Evolutionary conservation across 2,329 filamentous ascomycete genomes (phyloP).

Genomic region (Ophioceras dolichostomum): DNA sequence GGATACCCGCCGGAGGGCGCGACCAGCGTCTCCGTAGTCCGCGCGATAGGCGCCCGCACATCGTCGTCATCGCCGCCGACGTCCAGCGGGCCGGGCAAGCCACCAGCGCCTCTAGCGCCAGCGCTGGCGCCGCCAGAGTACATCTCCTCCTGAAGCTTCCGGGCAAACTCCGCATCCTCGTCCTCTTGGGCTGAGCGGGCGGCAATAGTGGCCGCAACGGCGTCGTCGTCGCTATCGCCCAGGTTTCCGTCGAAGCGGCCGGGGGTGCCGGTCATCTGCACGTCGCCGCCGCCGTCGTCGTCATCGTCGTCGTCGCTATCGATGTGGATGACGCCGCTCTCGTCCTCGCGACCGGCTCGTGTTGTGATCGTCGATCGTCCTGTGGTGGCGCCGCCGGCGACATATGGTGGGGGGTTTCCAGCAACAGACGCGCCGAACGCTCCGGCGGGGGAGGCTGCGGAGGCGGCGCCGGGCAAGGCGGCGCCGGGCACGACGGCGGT

Average conservation of each 20-base stretch:
- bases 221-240: slow-evolving; percentile 21
- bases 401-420: too few species aligned
- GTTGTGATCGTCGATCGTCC: slow-evolving; percentile 1
- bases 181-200: slow-evolving; percentile 50
- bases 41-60: slow-evolving; percentile 80
- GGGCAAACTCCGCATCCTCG: slow-evolving; percentile 87
- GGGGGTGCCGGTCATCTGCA: slow-evolving; percentile 17
- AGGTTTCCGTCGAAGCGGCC: slow-evolving; percentile 17
- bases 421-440: too few species aligned
- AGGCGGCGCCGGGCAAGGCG: slow-evolving; percentile 7
- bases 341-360: slow-evolving; percentile 32
- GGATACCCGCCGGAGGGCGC: too few species aligned
- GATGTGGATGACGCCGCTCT: slow-evolving; percentile 55
- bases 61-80: slow-evolving; percentile 37
- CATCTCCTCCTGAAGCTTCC: slow-evolving; percentile 82
- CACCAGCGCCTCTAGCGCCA: slow-evolving; percentile 11
- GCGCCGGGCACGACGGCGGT: slow-evolving; percentile 18
- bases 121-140: slow-evolving; percentile 46
- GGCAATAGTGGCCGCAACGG: slow-evolving; percentile 24
- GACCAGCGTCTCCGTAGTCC: slow-evolving; percentile 84
- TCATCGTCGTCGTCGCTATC: slow-evolving; percentile 65
- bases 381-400: slow-evolving; percentile 4
- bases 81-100: slow-evolving; percentile 18
- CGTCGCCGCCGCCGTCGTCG: too few species aligned
- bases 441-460: slow-evolving; percentile 7